Evolutionary conservation across 2,329 filamentous ascomycete species (phyloP), one percentile per base, ranked within the genome.

Genomic region (Exophiala sp.): DNA sequence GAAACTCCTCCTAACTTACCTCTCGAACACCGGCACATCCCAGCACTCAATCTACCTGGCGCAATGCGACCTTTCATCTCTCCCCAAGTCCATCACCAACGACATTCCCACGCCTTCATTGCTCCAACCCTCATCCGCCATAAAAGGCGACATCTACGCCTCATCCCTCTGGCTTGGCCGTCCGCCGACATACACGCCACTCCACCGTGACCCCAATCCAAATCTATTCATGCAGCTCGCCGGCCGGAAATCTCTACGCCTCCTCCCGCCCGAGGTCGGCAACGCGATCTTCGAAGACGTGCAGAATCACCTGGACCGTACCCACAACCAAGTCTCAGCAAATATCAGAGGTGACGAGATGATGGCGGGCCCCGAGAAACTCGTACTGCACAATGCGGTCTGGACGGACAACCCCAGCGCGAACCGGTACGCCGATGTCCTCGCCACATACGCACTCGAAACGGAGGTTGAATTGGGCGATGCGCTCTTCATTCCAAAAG

Each of bases 181-280:
- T 11, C 84, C 90, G 36, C 90, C 90, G 0, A 96, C 91, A 0
- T 91, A 90, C 63, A 96, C 94, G 0, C 91, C 94, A 3, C 75
- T 96, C 2, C 94, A 99, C 70, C 83, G 88, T 50, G 94, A 99
- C 65, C 94, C 94, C 0, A 97, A 97, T 65, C 90, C 90, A 0
- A 99, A 99, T 66, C 65, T 96, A 0, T 96, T 97, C 68, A 83
- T 89, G 42, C 94, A 99, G 70, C 70, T 97, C 10, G 83, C 82
- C 12, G 84, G 89, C 3, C 71, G 67, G 47, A 99, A 99, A 70
- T 68, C 74, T 0, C 75, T 96, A 12, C 79, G 91, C n/a, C 68
- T 96, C 10, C 77, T 92, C 54, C 72, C 77, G 3, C 90, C 91
- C 0, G 65, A 71, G 0, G 65, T 75, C 2, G 94, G 94, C 1